These are phyloP conservation scores for Byssochlamys sp. DNA, from an alignment of 2,329 filamentous ascomycete species.

Conservation along the genomic window DNA sequence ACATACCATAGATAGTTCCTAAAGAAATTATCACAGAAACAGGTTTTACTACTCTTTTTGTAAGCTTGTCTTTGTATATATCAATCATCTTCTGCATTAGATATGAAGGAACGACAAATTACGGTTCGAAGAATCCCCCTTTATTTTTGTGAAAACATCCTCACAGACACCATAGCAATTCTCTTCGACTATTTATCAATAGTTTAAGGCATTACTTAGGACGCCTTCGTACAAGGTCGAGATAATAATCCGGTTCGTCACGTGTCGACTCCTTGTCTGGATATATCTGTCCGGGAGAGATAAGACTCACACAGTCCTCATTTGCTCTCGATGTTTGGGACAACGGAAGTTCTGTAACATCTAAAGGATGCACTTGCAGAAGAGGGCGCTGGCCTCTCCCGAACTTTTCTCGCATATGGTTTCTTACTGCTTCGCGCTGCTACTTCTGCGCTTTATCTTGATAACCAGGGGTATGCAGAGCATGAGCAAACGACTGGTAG, in stretches of 20 bases:
- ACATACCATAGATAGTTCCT: neutral
- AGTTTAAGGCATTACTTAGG: neutral
- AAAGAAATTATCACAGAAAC: neutral
- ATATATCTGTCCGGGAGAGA: neutral
- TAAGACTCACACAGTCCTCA: neutral
- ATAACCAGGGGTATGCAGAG: constrained; percentile 10
- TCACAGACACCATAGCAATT: neutral
- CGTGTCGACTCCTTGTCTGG: neutral
- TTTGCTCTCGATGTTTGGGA: neutral
- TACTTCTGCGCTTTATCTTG: constrained; percentile 5
- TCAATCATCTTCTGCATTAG: too few relatives aligned
- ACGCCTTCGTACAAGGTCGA: neutral
- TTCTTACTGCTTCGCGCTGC: constrained; percentile 4
- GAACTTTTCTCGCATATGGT: constrained; percentile 3
- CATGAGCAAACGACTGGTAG: constrained; percentile 9
- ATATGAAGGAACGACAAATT: too few relatives aligned
- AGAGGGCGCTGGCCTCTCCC: neutral
- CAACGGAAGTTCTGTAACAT: neutral
- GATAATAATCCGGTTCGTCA: neutral
- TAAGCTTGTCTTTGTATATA: too few relatives aligned
- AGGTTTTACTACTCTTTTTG: neutral
- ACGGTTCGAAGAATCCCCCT: neutral
- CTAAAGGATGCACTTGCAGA: neutral
- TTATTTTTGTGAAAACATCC: neutral
- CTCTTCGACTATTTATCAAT: neutral